Percentiles rank a stretch among this genome's conserved stretches.
Conservation (phyloP, 2,329 filamentous ascomycete genomes). For the Colletotrichum sp. region DNA sequence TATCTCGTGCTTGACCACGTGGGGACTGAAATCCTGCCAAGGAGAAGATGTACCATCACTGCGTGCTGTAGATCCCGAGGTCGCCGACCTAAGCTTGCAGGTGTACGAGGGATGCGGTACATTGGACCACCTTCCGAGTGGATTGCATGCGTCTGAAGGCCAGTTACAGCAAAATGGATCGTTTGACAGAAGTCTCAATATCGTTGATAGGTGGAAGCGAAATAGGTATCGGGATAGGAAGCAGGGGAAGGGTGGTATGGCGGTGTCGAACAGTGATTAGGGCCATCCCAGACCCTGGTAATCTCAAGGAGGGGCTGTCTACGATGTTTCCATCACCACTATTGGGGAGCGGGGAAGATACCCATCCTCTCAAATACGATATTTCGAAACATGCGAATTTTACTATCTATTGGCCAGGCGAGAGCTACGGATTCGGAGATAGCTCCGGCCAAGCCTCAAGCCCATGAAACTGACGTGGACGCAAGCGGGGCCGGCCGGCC, state of each 20-base stretch:
- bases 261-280: not conserved
- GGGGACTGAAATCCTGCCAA: fast-evolving
- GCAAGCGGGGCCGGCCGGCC: not conserved
- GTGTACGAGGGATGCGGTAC: not conserved
- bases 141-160: not conserved
- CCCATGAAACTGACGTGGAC: not conserved
- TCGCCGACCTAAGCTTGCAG: not conserved
- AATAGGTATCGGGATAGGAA: not conserved
- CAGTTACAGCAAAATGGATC: not conserved
- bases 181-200: not conserved
- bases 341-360: not conserved
- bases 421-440: not conserved
- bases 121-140: not conserved
- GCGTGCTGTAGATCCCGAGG: not conserved
- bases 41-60: not conserved
- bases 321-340: fast-evolving
- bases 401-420: not conserved
- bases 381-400: not conserved
- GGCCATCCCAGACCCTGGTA: not conserved
- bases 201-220: not conserved
- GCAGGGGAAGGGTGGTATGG: not conserved
- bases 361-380: not conserved
- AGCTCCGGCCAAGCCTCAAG: not conserved
- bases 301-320: not conserved
- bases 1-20: not conserved